These are phyloP conservation scores for Ophiostoma sp. DNA, from an alignment of 2,329 filamentous ascomycete species.

Conservation along the genomic window DNA sequence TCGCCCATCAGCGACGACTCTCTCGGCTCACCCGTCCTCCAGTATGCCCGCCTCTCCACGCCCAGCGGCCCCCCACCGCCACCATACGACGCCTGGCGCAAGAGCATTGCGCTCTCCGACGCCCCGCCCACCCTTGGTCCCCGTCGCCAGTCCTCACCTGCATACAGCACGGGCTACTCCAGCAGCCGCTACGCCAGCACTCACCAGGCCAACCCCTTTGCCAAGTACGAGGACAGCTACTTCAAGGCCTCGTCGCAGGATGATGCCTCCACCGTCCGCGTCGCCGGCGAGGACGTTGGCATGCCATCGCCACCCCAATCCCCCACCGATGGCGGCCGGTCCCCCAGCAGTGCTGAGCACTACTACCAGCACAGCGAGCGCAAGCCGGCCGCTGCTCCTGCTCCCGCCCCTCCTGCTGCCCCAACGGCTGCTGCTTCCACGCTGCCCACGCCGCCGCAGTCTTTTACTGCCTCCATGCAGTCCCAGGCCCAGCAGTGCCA, in stretches of 20 bases:
- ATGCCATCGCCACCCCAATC: slow-evolving; percentile 26
- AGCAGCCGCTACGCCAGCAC: slow-evolving; percentile 2
- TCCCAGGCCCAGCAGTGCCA: slow-evolving; percentile 17
- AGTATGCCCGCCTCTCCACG: slow-evolving; percentile 13
- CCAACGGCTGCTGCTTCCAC: not conserved
- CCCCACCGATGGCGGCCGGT: slow-evolving; percentile 17
- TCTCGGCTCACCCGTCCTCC: not conserved
- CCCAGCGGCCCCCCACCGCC: slow-evolving; percentile 21
- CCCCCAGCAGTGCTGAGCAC: not conserved
- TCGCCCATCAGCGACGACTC: not conserved
- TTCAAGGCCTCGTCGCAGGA: slow-evolving; percentile 13
- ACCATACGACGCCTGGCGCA: slow-evolving; percentile 23
- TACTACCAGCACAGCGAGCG: too few species aligned
- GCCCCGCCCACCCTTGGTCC: not conserved
- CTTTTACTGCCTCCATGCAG: slow-evolving; percentile 19
- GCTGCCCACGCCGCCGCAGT: slow-evolving; percentile 20
- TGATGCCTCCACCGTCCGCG: not conserved
- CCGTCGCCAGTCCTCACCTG: not conserved
- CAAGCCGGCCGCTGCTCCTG: not conserved
- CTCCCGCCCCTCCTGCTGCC: not conserved
- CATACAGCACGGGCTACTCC: not conserved
- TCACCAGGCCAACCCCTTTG: slow-evolving; percentile 17
- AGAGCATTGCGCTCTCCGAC: slow-evolving; percentile 15
- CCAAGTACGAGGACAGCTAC: slow-evolving; percentile 23
- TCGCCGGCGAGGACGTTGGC: slow-evolving; percentile 14